A percentile compares a stretch with the other conserved stretches of the same genome.
phyloP scores from a whole-genome alignment of 495 filamentous ascomycete genomes.

The Jackrogersella multiformis region DNA sequence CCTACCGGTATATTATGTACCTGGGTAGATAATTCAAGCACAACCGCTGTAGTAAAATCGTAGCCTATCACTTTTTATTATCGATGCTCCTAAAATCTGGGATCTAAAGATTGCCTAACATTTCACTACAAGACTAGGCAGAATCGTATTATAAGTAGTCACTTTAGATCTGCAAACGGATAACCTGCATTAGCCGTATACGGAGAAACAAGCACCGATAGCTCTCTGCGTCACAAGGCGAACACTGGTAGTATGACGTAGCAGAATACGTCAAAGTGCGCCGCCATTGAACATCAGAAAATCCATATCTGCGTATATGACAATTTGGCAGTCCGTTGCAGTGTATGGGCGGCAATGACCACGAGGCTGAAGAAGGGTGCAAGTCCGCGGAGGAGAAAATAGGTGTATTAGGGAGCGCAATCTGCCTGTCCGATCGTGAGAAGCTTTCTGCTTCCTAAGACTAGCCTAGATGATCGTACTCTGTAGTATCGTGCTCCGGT shows the following conservation, averaged over 20 bases:
- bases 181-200: slow-evolving; percentile 27
- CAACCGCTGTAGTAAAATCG: slow-evolving; percentile 5
- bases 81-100: not conserved
- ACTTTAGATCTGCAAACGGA: slow-evolving; percentile 27
- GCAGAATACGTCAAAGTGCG: slow-evolving; percentile 37
- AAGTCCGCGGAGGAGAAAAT: slow-evolving; percentile 20
- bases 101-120: slow-evolving; percentile 2
- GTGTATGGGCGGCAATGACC: not conserved
- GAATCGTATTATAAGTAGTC: slow-evolving; percentile 19
- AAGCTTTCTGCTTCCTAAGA: slow-evolving; percentile 25
- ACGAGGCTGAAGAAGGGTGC: slow-evolving; percentile 1
- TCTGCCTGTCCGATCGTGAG: slow-evolving; percentile 27
- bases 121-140: slow-evolving; percentile 5
- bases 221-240: slow-evolving; percentile 27
- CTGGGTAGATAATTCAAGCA: slow-evolving; percentile 9
- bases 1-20: not conserved
- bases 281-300: slow-evolving; percentile 16
- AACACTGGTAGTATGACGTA: slow-evolving; percentile 34
- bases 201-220: slow-evolving; percentile 20
- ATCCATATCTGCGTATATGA: slow-evolving; percentile 7
- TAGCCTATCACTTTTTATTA: slow-evolving; percentile 9
- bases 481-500: slow-evolving; percentile 24
- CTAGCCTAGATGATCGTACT: slow-evolving; percentile 32
- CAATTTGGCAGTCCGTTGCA: slow-evolving; percentile 8
- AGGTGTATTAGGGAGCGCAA: slow-evolving; percentile 40